These are phyloP conservation scores for Sarocladiaceae sp. DNA, from an alignment of 2,329 filamentous ascomycete genomes.

Conservation along the genomic window DNA sequence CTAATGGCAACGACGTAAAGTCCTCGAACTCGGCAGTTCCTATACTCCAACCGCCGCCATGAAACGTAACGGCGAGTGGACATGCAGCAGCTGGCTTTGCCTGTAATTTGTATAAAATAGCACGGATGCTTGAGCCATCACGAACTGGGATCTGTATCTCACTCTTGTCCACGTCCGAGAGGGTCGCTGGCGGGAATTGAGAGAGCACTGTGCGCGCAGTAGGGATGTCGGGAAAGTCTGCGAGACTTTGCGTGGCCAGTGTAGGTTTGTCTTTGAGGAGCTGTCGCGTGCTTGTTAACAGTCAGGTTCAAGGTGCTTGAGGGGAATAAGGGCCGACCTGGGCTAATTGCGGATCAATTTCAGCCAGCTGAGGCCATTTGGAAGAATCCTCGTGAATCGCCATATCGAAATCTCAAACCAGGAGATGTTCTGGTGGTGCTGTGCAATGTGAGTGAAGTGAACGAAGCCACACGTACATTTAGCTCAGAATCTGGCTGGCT, in stretches of 20 bases:
- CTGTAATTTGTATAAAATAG: not conserved
- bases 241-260: slow-evolving; percentile 1
- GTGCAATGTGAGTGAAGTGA: not conserved
- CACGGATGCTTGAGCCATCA: slow-evolving; percentile 5
- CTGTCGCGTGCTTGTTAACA: not conserved
- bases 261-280: not conserved
- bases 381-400: not conserved
- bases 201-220: not conserved
- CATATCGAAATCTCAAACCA: not conserved
- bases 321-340: not conserved
- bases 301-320: not conserved
- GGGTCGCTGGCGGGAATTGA: not conserved
- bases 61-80: slow-evolving; percentile 31
- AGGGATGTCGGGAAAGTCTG: slow-evolving; percentile 2
- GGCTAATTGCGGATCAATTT: slow-evolving; percentile 1
- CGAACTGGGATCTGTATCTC: slow-evolving; percentile 8
- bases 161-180: slow-evolving; percentile 1
- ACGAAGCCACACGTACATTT: not conserved
- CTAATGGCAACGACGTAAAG: not conserved
- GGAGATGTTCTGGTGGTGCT: not conserved
- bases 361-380: slow-evolving; percentile 1
- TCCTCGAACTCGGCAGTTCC: slow-evolving; percentile 42
- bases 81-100: not conserved
- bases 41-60: slow-evolving; percentile 43
- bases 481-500: not conserved